Evolutionary conservation across 1,284 basidiomycete genomes (phyloP).

Genomic region (Melampsora abietis-canadensis): DNA sequence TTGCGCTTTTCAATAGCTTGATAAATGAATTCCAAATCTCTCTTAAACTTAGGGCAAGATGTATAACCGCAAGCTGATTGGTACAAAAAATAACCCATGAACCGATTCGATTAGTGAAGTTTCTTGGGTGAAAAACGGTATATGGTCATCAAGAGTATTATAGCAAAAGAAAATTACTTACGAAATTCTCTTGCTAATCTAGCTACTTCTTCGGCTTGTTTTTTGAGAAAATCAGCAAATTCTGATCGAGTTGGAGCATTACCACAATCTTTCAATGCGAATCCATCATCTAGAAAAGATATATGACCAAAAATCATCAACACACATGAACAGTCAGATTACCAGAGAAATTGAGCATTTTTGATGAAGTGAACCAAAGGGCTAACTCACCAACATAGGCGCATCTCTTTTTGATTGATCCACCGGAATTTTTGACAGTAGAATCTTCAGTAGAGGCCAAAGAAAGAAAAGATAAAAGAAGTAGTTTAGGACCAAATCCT

Average conservation of each 20-base stretch:
- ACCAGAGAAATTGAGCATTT: too few relatives aligned
- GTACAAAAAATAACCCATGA: neutral
- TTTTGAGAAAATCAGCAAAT: constrained; percentile 1
- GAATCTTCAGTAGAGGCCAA: too few relatives aligned
- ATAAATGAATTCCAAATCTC: neutral
- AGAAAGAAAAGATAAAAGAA: too few relatives aligned
- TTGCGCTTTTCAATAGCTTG: neutral
- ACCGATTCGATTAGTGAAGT: neutral
- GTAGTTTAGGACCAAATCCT: too few relatives aligned
- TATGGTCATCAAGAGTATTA: neutral
- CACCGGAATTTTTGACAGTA: too few relatives aligned
- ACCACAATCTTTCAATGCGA: constrained; percentile 3
- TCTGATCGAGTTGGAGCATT: neutral
- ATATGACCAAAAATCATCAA: neutral
- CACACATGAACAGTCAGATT: too few relatives aligned
- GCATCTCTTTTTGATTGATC: constrained; percentile 1
- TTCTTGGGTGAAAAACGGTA: neutral
- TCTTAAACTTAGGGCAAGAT: constrained; percentile 4
- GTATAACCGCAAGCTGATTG: neutral
- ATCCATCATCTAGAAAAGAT: neutral
- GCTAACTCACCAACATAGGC: neutral
- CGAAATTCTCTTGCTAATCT: constrained; percentile 7
- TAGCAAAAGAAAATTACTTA: neutral
- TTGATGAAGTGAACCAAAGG: neutral
- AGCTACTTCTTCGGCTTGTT: neutral